phyloP scores from a whole-genome alignment of 1,284 basidiomycete species.

The Gymnopus androsaceus region DNA sequence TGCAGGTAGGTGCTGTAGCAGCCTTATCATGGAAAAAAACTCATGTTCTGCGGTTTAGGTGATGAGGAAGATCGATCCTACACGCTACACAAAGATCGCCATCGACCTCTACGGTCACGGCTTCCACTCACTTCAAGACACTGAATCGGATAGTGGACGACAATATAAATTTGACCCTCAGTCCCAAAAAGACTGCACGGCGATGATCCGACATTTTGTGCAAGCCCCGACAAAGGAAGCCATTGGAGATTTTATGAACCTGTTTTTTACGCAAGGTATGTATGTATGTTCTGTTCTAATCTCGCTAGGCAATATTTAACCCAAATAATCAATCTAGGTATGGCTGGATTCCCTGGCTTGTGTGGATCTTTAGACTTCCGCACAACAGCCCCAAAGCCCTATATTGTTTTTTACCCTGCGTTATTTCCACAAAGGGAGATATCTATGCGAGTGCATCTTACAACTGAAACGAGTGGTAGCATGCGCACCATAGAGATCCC shows the following conservation, averaged over 20 bases:
- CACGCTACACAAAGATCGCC: slow-evolving; percentile 14
- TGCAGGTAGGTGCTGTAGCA: neutral
- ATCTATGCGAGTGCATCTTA: slow-evolving; percentile 8
- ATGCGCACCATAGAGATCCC: slow-evolving; percentile 7
- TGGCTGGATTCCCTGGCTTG: no score
- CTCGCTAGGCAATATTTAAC: no score
- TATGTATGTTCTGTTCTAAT: neutral
- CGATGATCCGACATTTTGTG: slow-evolving; percentile 15
- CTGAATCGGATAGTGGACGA: neutral
- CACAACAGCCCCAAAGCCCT: slow-evolving; percentile 10
- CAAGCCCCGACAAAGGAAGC: slow-evolving; percentile 12
- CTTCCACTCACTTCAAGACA: neutral
- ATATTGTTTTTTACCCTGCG: slow-evolving; percentile 13
- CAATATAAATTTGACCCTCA: slow-evolving; percentile 1
- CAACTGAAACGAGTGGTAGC: neutral
- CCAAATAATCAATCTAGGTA: no score
- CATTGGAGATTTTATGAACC: slow-evolving; percentile 3
- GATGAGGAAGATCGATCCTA: slow-evolving; percentile 16
- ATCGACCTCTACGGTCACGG: slow-evolving; percentile 17
- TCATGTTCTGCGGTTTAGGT: neutral
- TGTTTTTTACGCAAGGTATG: slow-evolving; percentile 4
- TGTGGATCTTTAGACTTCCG: slow-evolving; percentile 9
- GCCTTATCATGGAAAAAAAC: neutral
- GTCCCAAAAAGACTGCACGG: slow-evolving; percentile 13
- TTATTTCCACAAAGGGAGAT: slow-evolving; percentile 9